A percentile compares a stretch with the other conserved stretches of the same genome.
These are phyloP conservation scores for Amaranthus tricolor DNA, from an alignment of 179 eudicot genomes.

Conservation along the genomic window DNA sequence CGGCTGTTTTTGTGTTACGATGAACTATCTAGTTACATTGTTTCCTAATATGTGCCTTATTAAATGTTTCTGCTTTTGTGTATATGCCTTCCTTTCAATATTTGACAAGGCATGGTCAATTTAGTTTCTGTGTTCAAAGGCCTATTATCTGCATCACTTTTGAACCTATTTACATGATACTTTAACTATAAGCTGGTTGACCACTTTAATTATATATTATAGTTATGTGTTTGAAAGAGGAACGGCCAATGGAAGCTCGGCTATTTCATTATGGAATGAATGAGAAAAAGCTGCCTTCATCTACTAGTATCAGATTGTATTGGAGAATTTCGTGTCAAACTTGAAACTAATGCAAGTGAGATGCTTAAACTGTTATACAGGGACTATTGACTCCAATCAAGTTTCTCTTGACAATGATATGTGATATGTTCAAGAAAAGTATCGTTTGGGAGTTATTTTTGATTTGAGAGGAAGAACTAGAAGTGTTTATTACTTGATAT, in stretches of 20 bases:
- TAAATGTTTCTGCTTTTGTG: not conserved
- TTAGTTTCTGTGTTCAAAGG: too few relatives aligned
- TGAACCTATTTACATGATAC: not conserved
- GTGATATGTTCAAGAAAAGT: too few relatives aligned
- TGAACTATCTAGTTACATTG: not conserved
- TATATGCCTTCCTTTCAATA: too few relatives aligned
- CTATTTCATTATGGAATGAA: not conserved
- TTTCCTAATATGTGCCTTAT: not conserved
- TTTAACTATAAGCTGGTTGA: not conserved
- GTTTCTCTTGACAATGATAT: slow-evolving; percentile 1
- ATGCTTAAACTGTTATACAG: not conserved
- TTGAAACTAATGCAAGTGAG: not conserved
- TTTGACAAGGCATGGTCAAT: too few relatives aligned
- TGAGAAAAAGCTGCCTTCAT: not conserved
- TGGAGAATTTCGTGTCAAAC: not conserved
- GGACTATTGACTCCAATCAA: not conserved
- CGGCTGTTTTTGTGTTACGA: not conserved
- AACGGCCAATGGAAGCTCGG: not conserved
- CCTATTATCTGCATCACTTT: not conserved
- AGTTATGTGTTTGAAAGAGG: not conserved
- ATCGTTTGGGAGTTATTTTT: not conserved
- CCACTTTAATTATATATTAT: not conserved
- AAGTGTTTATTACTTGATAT: not conserved
- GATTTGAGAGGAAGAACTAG: not conserved
- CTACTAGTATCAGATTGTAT: not conserved